Percentiles rank a stretch among this genome's conserved stretches.
Evolutionary conservation across 805 yeast genomes (phyloP).

Genomic region (Zygotorulaspora sp.): DNA sequence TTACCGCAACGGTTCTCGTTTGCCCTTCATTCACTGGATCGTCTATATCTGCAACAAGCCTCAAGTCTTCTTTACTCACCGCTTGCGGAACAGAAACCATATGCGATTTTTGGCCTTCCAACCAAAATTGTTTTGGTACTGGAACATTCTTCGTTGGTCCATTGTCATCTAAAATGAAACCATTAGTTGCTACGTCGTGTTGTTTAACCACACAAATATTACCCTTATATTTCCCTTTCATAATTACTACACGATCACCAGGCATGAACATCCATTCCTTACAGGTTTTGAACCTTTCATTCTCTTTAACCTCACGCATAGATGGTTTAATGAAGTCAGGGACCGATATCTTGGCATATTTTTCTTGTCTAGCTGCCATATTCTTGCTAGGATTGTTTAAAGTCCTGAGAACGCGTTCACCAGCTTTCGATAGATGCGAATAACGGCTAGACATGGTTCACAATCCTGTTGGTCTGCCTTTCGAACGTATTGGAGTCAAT

Average conservation of each 20-base stretch:
- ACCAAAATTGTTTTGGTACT: conserved; percentile 71
- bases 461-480: background rate
- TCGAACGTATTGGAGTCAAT: background rate
- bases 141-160: conserved; percentile 60
- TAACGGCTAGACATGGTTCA: conserved; percentile 20
- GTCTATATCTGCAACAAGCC: conserved; percentile 72
- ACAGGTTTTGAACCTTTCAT: conserved; percentile 38
- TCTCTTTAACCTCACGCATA: conserved; percentile 31
- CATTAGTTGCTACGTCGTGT: conserved; percentile 56
- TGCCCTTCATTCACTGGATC: conserved; percentile 55
- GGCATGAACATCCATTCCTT: conserved; percentile 58
- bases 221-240: conserved; percentile 70
- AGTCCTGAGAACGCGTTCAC: conserved; percentile 35
- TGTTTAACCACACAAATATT: conserved; percentile 62
- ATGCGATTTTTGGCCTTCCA: conserved; percentile 64
- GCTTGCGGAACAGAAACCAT: conserved; percentile 65
- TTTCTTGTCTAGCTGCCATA: conserved; percentile 29
- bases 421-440: conserved; percentile 36
- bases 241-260: conserved; percentile 74
- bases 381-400: conserved; percentile 32
- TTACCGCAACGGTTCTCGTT: conserved; percentile 70
- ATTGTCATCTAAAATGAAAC: conserved; percentile 60
- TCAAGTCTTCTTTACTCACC: conserved; percentile 55
- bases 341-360: conserved; percentile 30
- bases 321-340: conserved; percentile 39